phyloP scores from a whole-genome alignment of 169 alveolate genomes.

The Blepharisma undulans region DNA sequence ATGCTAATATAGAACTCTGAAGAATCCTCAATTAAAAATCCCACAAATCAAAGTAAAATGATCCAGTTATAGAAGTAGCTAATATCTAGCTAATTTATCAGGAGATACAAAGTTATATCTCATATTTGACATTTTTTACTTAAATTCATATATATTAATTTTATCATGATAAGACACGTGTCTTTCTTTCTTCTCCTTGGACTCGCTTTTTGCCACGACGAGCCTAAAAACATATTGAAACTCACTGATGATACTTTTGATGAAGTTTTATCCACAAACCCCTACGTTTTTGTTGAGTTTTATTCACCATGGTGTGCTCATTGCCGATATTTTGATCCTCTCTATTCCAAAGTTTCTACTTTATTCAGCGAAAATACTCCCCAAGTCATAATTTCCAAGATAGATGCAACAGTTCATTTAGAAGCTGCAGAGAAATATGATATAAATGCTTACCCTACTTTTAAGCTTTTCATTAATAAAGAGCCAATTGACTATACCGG shows the following conservation, averaged over 20 bases:
- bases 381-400: conserved; percentile 57
- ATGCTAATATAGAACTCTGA: too few species aligned
- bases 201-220: too few species aligned
- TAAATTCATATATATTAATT: too few species aligned
- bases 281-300: conserved; percentile 78
- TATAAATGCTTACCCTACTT: conserved; percentile 74
- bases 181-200: too few species aligned
- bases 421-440: conserved; percentile 58
- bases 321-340: conserved; percentile 66
- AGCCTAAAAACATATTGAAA: too few species aligned
- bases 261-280: conserved; percentile 73
- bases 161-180: too few species aligned
- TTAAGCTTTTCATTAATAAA: conserved; percentile 65
- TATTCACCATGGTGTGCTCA: conserved; percentile 76
- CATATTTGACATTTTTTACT: too few species aligned
- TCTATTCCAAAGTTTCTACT: conserved; percentile 67
- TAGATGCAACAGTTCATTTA: conserved; percentile 64
- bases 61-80: too few species aligned
- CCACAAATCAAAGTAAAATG: too few species aligned
- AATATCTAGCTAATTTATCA: too few species aligned
- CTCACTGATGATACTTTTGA: conserved; percentile 88
- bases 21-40: too few species aligned
- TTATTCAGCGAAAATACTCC: conserved; percentile 30
- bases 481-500: conserved; percentile 64
- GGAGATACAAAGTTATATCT: too few species aligned